Conservation (phyloP, 192 early-diverging fungal species). For the Phlyctochytrium bullatum region DNA sequence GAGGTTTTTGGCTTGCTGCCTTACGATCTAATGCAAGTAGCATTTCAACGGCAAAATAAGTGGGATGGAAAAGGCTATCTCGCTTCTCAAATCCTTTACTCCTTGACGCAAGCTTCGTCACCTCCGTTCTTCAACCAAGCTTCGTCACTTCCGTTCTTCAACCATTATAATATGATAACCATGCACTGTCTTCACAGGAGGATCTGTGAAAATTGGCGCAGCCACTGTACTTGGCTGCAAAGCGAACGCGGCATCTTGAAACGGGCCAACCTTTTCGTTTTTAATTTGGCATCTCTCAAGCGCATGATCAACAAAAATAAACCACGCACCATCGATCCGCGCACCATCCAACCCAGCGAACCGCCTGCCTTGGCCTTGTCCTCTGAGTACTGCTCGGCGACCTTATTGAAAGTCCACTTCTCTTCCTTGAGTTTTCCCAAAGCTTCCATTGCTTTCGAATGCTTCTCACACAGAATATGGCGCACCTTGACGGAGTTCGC, state of each 20-base stretch:
- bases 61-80: neutral
- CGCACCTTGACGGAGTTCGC: conserved; percentile 45
- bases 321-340: conserved; percentile 68
- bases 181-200: conserved; percentile 54
- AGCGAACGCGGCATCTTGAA: conserved; percentile 79
- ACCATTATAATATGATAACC: conserved; percentile 92
- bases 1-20: conserved; percentile 1
- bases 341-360: conserved; percentile 72
- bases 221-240: conserved; percentile 63
- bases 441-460: conserved; percentile 65
- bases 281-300: too few species aligned
- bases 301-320: too few species aligned
- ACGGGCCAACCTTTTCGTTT: conserved; percentile 39
- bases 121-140: conserved; percentile 62
- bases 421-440: conserved; percentile 59
- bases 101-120: conserved; percentile 19
- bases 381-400: conserved; percentile 73
- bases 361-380: conserved; percentile 83
- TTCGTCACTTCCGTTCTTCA: conserved; percentile 50
- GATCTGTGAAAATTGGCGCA: conserved; percentile 67
- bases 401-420: conserved; percentile 31
- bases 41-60: neutral
- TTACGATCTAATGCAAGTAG: neutral
- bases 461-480: conserved; percentile 86
- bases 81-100: neutral